Base-by-base conservation (phyloP, 208 protist species). In the Dictyostelium gargantuum region DNA sequence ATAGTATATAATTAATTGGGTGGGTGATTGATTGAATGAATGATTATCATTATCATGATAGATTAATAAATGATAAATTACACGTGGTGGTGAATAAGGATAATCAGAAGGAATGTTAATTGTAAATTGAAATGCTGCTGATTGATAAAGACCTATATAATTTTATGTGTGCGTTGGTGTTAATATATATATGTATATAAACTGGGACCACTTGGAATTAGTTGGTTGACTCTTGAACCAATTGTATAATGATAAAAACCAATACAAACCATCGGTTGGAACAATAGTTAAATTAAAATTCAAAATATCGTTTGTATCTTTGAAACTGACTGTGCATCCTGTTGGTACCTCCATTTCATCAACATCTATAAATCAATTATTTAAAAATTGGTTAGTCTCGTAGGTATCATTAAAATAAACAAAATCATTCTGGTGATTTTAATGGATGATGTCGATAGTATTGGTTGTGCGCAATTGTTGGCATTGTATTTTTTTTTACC, bases 21-120 rank as follows among this genome's bases (percentile, higher is more conserved):
- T n/a, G n/a, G n/a, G n/a, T n/a, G n/a, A n/a, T n/a, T n/a, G n/a
- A n/a, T n/a, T n/a, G n/a, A n/a, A n/a, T 23, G 9, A 32, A 91
- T 40, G 10, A 44, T 81, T 81, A n/a, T n/a, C n/a, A 81, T 32
- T 38, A n/a, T n/a, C n/a, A 15, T 74, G 29, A 21, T 46, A 74
- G 23, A 96, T 86, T 21, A 94, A 85, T 35, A 73, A 91, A 29
- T 79, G 35, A 75, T 94, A 97, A 48, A 85, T 89, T 40, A 96
- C 96, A 66, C 95, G 96, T 15, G 96, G 96, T 54, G 95, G 92
- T 50, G 96, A 94, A 46, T 95, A 95, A 50, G 96, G 96, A 50
- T 96, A 97, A 26, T 66, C 84, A 29, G 70, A 58, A n/a, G 92
- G 84, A 50, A 97, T 91, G 38, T 92, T 93, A 66, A 97, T 86